Conservation (phyloP, 2,329 filamentous ascomycete genomes). For the Diaporthe humulicola region DNA sequence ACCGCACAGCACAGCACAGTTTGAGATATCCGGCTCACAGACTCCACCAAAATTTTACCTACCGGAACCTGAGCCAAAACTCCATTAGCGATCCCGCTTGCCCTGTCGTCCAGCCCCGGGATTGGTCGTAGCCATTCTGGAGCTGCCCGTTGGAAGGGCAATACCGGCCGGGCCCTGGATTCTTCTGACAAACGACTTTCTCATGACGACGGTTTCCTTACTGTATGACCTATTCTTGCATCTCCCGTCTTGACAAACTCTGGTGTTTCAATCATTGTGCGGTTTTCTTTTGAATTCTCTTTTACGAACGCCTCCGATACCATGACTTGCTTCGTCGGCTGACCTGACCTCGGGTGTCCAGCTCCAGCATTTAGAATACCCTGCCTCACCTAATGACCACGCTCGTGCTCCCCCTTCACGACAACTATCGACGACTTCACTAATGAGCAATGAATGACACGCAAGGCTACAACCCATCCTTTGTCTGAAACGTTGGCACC, state of each 20-base stretch:
- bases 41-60: conserved; percentile 40
- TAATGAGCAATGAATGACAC: conserved; percentile 39
- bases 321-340: conserved; percentile 10
- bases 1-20: conserved; percentile 36
- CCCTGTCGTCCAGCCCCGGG: conserved; percentile 37
- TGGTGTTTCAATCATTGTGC: conserved; percentile 17
- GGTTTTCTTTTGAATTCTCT: background rate
- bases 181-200: conserved; percentile 39
- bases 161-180: conserved; percentile 36
- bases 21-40: conserved; percentile 39
- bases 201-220: conserved; percentile 38
- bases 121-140: conserved; percentile 39
- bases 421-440: conserved; percentile 26
- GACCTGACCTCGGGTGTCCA: conserved; percentile 24
- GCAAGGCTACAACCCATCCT: conserved; percentile 22
- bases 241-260: conserved; percentile 6
- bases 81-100: conserved; percentile 40
- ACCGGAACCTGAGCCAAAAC: conserved; percentile 38
- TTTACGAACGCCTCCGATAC: conserved; percentile 21
- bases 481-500: conserved; percentile 36
- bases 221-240: conserved; percentile 29
- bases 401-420: background rate
- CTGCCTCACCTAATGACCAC: conserved; percentile 33
- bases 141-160: conserved; percentile 42
- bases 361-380: conserved; percentile 27